Evolutionary conservation across 2,329 filamentous ascomycete species (phyloP).

Genomic region (Ophiostoma quercus): DNA sequence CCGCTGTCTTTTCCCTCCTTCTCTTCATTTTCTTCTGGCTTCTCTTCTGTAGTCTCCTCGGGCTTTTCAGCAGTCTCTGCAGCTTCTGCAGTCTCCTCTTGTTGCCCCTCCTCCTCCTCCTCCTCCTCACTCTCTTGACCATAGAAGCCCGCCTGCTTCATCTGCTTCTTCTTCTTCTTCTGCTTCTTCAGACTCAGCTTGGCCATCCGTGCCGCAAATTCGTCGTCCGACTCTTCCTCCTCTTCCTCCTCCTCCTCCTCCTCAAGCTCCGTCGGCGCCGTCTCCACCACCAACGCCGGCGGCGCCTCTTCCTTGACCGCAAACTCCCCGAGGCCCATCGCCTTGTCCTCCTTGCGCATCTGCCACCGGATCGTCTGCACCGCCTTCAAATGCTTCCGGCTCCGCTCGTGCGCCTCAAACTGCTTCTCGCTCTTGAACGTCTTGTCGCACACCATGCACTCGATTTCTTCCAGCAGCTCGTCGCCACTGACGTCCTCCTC

Average conservation of each 20-base stretch:
- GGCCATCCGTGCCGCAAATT: slow-evolving; percentile 7
- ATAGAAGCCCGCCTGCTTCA: slow-evolving; percentile 6
- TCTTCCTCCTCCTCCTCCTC: slow-evolving; percentile 12
- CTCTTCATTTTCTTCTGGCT: slow-evolving; percentile 9
- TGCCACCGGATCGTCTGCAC: slow-evolving; percentile 72
- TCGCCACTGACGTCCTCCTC: slow-evolving; percentile 45
- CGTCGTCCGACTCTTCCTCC: slow-evolving; percentile 61
- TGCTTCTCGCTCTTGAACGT: slow-evolving; percentile 89
- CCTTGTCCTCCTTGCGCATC: slow-evolving; percentile 74
- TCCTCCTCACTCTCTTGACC: slow-evolving; percentile 41
- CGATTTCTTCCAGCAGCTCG: slow-evolving; percentile 55
- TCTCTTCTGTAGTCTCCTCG: slow-evolving; percentile 27
- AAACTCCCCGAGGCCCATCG: slow-evolving; percentile 42
- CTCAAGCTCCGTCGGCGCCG: slow-evolving; percentile 18
- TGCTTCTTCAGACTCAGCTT: slow-evolving; percentile 14
- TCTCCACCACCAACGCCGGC: too few species aligned
- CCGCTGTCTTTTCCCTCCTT: slow-evolving; percentile 5
- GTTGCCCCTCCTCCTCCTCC: not conserved
- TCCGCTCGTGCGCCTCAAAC: slow-evolving; percentile 85
- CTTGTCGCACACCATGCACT: slow-evolving; percentile 73
- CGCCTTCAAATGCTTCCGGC: slow-evolving; percentile 91
- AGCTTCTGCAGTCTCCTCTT: too few species aligned
- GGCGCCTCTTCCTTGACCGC: not conserved
- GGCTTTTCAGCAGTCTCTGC: too few species aligned
- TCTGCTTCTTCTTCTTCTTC: slow-evolving; percentile 16